Evolutionary conservation across 1,139 yeast species (phyloP).

Genomic region (Williopsis jadinii): DNA sequence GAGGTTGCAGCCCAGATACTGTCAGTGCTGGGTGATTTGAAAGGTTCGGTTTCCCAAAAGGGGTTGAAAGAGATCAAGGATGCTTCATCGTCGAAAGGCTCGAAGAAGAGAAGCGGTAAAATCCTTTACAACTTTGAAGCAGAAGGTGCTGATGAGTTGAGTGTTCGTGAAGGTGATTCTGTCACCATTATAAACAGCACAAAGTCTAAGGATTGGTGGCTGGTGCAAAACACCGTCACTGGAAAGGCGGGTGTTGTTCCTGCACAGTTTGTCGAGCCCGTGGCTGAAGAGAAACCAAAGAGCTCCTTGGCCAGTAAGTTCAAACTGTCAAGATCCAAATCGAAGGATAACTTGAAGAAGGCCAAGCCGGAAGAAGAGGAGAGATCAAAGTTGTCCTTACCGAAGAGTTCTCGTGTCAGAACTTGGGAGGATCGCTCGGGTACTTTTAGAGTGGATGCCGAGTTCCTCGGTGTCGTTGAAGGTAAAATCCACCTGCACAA

Average conservation of each 20-base stretch:
- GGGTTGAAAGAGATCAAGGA: conserved; percentile 79
- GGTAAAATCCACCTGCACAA: conserved; percentile 94
- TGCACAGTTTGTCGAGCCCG: conserved; percentile 69
- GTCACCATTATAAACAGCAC: conserved; percentile 74
- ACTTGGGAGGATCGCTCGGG: conserved; percentile 97
- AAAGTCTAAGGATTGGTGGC: conserved; percentile 93
- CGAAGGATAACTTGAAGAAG: conserved; percentile 18
- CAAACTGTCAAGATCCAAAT: conserved; percentile 18
- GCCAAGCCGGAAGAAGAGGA: conserved; percentile 18
- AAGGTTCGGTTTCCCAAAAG: conserved; percentile 72
- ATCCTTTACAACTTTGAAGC: conserved; percentile 79
- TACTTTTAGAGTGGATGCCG: conserved; percentile 94
- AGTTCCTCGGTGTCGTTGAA: conserved; percentile 85
- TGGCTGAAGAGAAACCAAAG: conserved; percentile 22
- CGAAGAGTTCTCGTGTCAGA: conserved; percentile 79
- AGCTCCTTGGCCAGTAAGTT: conserved; percentile 15
- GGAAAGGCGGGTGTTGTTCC: conserved; percentile 90
- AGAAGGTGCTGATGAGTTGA: conserved; percentile 82
- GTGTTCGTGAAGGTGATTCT: conserved; percentile 71
- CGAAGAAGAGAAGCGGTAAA: conserved; percentile 54
- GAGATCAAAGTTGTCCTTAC: conserved; percentile 28
- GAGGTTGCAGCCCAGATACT: conserved; percentile 83
- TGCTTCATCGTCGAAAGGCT: conserved; percentile 52
- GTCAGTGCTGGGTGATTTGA: conserved; percentile 72
- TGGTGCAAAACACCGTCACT: conserved; percentile 62